Conservation (phyloP, 768 basidiomycete genomes). For the Porphyrellus cyaneotinctus region DNA sequence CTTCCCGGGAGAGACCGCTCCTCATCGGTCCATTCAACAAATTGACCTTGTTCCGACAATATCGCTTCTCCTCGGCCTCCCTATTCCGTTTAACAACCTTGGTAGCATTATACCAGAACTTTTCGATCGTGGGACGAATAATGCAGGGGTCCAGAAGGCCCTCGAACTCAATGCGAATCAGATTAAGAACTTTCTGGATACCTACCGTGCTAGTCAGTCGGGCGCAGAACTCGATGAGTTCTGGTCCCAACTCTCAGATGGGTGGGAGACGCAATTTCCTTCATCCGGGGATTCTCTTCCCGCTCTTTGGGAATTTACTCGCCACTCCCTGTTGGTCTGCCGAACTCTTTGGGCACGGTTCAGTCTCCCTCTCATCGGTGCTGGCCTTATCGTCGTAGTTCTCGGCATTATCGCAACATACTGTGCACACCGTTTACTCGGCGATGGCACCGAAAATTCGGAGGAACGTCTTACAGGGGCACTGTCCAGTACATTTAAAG, state of each 20-base stretch:
- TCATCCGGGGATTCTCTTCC: slow-evolving; percentile 21
- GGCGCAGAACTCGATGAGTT: slow-evolving; percentile 70
- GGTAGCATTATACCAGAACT: slow-evolving; percentile 90
- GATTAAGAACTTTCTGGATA: slow-evolving; percentile 68
- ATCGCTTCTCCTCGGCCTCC: slow-evolving; percentile 84
- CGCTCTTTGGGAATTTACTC: slow-evolving; percentile 24
- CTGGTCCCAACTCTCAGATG: slow-evolving; percentile 49
- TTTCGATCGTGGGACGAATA: slow-evolving; percentile 51
- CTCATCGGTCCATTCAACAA: slow-evolving; percentile 75
- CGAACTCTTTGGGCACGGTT: slow-evolving; percentile 95
- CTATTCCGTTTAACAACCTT: slow-evolving; percentile 94
- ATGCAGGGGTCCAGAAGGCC: slow-evolving; percentile 49
- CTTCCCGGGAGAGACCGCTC: slow-evolving; percentile 55
- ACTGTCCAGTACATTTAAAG: slow-evolving; percentile 32
- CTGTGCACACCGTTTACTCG: slow-evolving; percentile 51
- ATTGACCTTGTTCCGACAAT: slow-evolving; percentile 90
- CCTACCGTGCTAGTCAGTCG: slow-evolving; percentile 67
- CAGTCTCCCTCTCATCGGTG: slow-evolving; percentile 68
- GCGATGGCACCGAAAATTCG: slow-evolving; percentile 35
- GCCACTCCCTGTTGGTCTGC: slow-evolving; percentile 51
- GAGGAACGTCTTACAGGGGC: slow-evolving; percentile 39
- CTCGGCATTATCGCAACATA: slow-evolving; percentile 53
- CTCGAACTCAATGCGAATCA: slow-evolving; percentile 70
- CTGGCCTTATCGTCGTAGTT: slow-evolving; percentile 63
- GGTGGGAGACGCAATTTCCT: slow-evolving; percentile 37